A percentile compares a stretch with the other conserved stretches of the same genome.
phyloP scores from a whole-genome alignment of 768 basidiomycete species.

The Mrakia blollopis region DNA sequence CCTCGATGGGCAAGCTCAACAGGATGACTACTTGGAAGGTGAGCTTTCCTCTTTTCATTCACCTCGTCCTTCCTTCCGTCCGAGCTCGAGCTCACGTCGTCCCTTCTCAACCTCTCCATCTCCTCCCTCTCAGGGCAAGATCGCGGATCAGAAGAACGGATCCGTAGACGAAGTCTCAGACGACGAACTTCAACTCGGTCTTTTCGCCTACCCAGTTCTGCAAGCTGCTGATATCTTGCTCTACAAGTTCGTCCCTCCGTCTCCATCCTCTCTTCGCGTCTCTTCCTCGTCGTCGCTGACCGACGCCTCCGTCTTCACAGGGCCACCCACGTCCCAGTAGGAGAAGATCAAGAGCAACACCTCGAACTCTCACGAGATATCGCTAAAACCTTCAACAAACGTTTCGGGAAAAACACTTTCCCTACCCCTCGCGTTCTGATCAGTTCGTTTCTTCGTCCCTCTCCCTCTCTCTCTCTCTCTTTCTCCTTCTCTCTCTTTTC shows the following conservation, averaged over 20 bases:
- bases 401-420: constrained; percentile 51
- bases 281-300: background rate
- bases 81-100: background rate
- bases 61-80: background rate
- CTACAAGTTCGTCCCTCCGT: constrained; percentile 58
- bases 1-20: constrained; percentile 72
- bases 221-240: constrained; percentile 88
- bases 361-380: constrained; percentile 81
- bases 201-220: constrained; percentile 87
- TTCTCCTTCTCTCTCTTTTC: background rate
- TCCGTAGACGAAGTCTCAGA: constrained; percentile 76
- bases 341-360: constrained; percentile 94
- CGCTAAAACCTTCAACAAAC: constrained; percentile 73
- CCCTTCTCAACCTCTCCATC: too few relatives aligned
- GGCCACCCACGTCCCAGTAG: constrained; percentile 89
- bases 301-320: constrained; percentile 45
- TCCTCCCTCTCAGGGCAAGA: constrained; percentile 55
- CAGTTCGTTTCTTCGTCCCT: constrained; percentile 56
- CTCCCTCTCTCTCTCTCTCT: background rate
- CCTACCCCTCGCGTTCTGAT: constrained; percentile 65
- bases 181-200: constrained; percentile 70
- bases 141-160: constrained; percentile 69
- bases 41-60: constrained; percentile 18
- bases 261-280: background rate
- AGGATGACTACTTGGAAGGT: constrained; percentile 99